phyloP scores from a whole-genome alignment of 148 eudicot genomes.

The Camellia japonica region DNA sequence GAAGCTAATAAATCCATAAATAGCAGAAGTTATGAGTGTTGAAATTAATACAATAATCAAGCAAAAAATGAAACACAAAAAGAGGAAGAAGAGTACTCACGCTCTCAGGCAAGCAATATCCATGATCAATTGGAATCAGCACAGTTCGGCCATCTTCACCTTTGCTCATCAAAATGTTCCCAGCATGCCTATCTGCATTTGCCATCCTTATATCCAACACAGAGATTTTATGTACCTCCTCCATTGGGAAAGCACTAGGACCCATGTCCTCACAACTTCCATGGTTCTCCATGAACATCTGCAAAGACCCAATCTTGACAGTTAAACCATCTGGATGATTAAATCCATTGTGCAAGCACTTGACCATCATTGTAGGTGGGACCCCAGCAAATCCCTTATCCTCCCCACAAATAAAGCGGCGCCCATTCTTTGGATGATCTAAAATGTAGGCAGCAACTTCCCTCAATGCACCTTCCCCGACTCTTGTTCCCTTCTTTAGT shows the following conservation, averaged over 20 bases:
- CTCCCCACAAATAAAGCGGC: constrained; percentile 59
- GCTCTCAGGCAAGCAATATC: constrained; percentile 93
- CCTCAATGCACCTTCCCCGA: constrained; percentile 89
- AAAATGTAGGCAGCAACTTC: constrained; percentile 86
- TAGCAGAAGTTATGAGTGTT: not conserved
- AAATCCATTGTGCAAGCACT: constrained; percentile 65
- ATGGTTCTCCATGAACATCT: constrained; percentile 73
- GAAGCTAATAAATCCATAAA: not conserved
- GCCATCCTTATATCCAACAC: constrained; percentile 93
- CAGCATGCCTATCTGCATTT: constrained; percentile 95
- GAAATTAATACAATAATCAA: not conserved
- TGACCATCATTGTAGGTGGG: constrained; percentile 75
- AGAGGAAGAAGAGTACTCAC: constrained; percentile 42
- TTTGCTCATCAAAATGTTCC: constrained; percentile 75
- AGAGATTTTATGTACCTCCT: constrained; percentile 89
- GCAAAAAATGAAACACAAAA: not conserved
- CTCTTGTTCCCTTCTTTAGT: constrained; percentile 86
- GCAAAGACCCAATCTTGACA: constrained; percentile 77
- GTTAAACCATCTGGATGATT: constrained; percentile 57
- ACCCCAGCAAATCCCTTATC: constrained; percentile 81
- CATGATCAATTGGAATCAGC: constrained; percentile 92
- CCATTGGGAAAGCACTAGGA: constrained; percentile 68
- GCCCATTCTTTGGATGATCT: constrained; percentile 79
- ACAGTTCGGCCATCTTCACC: constrained; percentile 53
- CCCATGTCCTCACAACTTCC: constrained; percentile 99